Conservation (phyloP, 2,329 filamentous ascomycete species). For the Talaromyces sp. region DNA sequence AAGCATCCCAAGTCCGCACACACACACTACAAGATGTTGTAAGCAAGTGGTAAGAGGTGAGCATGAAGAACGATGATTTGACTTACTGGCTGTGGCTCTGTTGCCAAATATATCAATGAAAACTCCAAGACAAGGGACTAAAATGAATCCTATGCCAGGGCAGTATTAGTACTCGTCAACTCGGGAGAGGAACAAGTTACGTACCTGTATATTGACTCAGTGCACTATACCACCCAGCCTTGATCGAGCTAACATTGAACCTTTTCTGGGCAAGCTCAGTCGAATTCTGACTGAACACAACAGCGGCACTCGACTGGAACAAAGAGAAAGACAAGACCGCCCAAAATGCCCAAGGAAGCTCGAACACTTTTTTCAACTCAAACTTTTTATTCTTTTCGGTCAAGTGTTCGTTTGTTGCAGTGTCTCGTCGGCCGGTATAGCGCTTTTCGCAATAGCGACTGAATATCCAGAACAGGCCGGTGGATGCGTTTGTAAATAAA, state of each 20-base stretch:
- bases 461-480: constrained; percentile 52
- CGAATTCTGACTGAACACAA: constrained; percentile 53
- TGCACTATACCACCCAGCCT: constrained; percentile 57
- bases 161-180: background rate
- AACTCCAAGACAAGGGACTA: constrained; percentile 53
- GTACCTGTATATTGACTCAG: constrained; percentile 25
- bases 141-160: constrained; percentile 42
- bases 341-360: constrained; percentile 59
- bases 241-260: constrained; percentile 51
- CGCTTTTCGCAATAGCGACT: constrained; percentile 47
- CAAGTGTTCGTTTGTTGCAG: constrained; percentile 55
- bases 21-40: constrained; percentile 23
- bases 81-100: constrained; percentile 43
- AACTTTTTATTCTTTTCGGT: constrained; percentile 57
- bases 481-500: constrained; percentile 56
- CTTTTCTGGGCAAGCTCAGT: constrained; percentile 58
- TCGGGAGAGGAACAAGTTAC: background rate
- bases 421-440: constrained; percentile 47
- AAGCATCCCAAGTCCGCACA: constrained; percentile 50
- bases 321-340: constrained; percentile 50
- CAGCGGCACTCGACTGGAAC: constrained; percentile 54
- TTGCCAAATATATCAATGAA: constrained; percentile 55
- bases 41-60: constrained; percentile 19
- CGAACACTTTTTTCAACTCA: constrained; percentile 51
- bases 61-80: too few relatives aligned